Conservation (phyloP, 1,284 basidiomycete genomes). For the Apiotrichum laibachii region DNA sequence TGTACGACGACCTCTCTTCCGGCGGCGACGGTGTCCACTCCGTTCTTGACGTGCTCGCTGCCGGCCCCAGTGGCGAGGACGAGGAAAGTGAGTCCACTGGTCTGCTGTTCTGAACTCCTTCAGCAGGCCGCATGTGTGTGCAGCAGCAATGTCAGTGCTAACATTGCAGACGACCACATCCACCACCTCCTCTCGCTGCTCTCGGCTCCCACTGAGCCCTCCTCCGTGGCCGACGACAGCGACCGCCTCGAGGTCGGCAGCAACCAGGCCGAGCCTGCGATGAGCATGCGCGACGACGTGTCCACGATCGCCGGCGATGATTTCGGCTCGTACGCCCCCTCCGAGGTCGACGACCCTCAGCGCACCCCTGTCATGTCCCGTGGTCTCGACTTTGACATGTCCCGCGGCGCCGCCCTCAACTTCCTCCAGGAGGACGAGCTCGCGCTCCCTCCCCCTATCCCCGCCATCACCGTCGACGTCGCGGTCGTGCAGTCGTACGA, state of each 20-base stretch:
- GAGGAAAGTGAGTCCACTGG: slow-evolving; percentile 37
- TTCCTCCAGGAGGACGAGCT: slow-evolving; percentile 49
- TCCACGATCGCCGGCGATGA: not conserved
- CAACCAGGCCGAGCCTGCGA: slow-evolving; percentile 9
- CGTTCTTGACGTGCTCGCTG: slow-evolving; percentile 28
- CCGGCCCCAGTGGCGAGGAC: slow-evolving; percentile 33
- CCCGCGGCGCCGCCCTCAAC: slow-evolving; percentile 30
- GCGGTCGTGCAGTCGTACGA: slow-evolving; percentile 21
- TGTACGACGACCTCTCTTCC: slow-evolving; percentile 38
- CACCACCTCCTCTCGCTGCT: slow-evolving; percentile 39
- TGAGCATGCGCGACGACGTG: slow-evolving; percentile 7
- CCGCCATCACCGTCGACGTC: slow-evolving; percentile 13
- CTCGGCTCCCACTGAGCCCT: slow-evolving; percentile 11
- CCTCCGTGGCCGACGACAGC: slow-evolving; percentile 4
- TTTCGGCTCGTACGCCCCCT: not conserved
- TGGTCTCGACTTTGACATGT: not conserved
- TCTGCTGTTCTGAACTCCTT: not conserved
- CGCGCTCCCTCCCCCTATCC: slow-evolving; percentile 18
- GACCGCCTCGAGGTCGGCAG: slow-evolving; percentile 4
- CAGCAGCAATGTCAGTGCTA: not conserved
- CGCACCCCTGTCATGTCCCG: slow-evolving; percentile 10
- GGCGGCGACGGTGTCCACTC: slow-evolving; percentile 32
- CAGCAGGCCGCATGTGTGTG: not conserved
- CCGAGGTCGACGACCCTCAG: slow-evolving; percentile 7
- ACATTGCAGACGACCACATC: slow-evolving; percentile 35